Percentiles rank a stretch among this genome's conserved stretches.
Conservation (phyloP, 23 red algal species). For the Cyanidioschyzon merolae region DNA sequence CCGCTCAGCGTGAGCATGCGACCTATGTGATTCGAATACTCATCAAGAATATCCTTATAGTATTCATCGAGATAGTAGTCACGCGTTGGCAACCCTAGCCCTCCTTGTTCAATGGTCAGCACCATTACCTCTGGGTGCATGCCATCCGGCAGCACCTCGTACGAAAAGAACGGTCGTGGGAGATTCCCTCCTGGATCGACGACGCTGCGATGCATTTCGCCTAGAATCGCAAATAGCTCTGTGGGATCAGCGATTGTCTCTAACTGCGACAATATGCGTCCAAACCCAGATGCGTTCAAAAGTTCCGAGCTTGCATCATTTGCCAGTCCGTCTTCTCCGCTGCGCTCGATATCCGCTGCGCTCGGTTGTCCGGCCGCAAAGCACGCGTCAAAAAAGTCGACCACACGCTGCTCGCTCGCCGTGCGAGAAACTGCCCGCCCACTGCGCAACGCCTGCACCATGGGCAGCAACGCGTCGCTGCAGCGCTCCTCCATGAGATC, state of each 20-base stretch:
- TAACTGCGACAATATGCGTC: not conserved
- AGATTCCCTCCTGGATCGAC: not conserved
- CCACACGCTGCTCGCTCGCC: slow-evolving; percentile 6
- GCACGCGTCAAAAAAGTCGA: not conserved
- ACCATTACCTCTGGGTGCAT: slow-evolving; percentile 35
- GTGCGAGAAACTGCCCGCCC: not conserved
- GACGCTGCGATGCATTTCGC: not conserved
- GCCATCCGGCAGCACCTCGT: slow-evolving; percentile 39
- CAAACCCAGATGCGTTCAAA: not conserved
- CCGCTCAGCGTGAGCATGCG: slow-evolving; percentile 31
- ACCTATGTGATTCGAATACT: slow-evolving; percentile 27
- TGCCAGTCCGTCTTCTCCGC: not conserved
- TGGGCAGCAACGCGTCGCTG: not conserved
- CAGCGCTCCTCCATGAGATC: slow-evolving; percentile 5
- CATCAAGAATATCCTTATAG: slow-evolving; percentile 30
- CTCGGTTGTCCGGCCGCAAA: not conserved
- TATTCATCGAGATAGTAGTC: slow-evolving; percentile 52
- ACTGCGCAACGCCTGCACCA: not conserved
- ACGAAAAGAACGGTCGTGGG: slow-evolving; percentile 27
- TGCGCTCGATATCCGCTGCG: not conserved
- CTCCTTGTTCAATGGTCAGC: slow-evolving; percentile 63
- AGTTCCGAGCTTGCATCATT: not conserved
- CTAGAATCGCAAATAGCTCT: not conserved
- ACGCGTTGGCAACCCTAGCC: slow-evolving; percentile 56
- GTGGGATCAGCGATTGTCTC: not conserved